Evolutionary conservation across 2,329 filamentous ascomycete genomes (phyloP), one percentile per base, ranked within the genome.

Genomic region (Ophiostoma perfectum): DNA sequence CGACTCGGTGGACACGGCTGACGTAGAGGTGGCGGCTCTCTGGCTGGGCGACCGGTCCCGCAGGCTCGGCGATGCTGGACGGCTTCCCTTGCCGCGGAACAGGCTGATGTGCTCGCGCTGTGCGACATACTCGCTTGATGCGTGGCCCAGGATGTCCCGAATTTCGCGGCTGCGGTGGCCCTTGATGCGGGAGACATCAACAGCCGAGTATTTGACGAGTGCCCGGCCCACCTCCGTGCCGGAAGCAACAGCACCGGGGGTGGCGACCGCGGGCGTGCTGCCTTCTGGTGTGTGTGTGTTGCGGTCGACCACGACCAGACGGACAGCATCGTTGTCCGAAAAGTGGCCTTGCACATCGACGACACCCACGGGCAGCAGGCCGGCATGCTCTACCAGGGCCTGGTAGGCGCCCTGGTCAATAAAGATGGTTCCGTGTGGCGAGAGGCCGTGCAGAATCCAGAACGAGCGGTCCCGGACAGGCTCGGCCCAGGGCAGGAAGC

Each of bases 401-500:
- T 84, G 82, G 79, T 93, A 88, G 3, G 94, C 94, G 58, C 95
- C 95, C n/a, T 86, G 81, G 80, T 99, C 95, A 74, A 99, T 96
- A 80, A 92, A 98, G 39, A 99, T 77, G 2, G 90, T 96, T 14
- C 95, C 95, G 75, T 96, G 93, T 0, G 95, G 92, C 38, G 89
- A 88, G 11, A 97, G 87, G 9, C 94, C 95, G 78, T 99, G 92
- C 0, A 98, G 84, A 65, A 99, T 88, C 95, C 95, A 99, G 83
- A 99, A 98, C 76, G 95, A 93, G 71, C 94, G 90, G 77, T 97
- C 95, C 68, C 92, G 88, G 70, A 98, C 95, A 0, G 94, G 93
- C 39, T 91, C 88, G 0, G 85, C 82, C 9, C 92, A 92, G 0
- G 93, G 92, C 12, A 97, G 83, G 82, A 99, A 99, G 69, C 95